Evolutionary conservation across 106 monocot genomes (phyloP).

Genomic region (Acorus gramineus): DNA sequence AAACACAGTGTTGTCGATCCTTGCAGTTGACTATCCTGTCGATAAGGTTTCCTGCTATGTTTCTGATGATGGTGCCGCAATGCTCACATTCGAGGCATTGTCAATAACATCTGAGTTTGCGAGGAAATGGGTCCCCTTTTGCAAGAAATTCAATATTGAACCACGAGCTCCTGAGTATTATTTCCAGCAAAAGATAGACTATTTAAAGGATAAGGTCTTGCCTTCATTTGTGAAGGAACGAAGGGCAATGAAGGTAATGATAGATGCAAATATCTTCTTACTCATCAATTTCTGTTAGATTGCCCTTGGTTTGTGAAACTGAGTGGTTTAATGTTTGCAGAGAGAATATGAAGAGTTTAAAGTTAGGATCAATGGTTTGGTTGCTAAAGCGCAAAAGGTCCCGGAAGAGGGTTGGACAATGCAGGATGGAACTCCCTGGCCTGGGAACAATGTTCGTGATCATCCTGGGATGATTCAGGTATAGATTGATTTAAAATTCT

Average conservation of each 20-base stretch:
- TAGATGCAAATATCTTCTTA: background rate
- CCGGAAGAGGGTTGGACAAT: slow-evolving; percentile 97
- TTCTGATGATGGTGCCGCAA: slow-evolving; percentile 12
- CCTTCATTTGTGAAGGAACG: slow-evolving; percentile 50
- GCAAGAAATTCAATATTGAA: slow-evolving; percentile 47
- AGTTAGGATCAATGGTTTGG: slow-evolving; percentile 79
- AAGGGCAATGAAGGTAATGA: slow-evolving; percentile 55
- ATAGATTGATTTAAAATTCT: background rate
- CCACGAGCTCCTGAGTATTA: slow-evolving; percentile 52
- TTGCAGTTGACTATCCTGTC: slow-evolving; percentile 68
- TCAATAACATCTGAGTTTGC: slow-evolving; percentile 58
- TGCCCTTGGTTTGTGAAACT: background rate
- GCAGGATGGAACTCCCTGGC: slow-evolving; percentile 94
- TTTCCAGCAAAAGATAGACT: slow-evolving; percentile 53
- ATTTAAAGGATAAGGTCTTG: slow-evolving; percentile 48
- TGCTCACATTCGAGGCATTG: slow-evolving; percentile 54
- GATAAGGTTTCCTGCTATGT: slow-evolving; percentile 72
- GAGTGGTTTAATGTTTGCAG: slow-evolving; percentile 19
- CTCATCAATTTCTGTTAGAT: no score
- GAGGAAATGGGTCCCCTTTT: slow-evolving; percentile 58
- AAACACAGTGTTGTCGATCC: slow-evolving; percentile 77
- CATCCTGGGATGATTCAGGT: slow-evolving; percentile 98
- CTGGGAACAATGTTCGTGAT: slow-evolving; percentile 83
- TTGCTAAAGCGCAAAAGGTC: slow-evolving; percentile 80
- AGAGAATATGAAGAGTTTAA: slow-evolving; percentile 96